Percentiles rank a stretch among this genome's conserved stretches.
Conservation (phyloP, 345 rosid species). For the Acer campestre region DNA sequence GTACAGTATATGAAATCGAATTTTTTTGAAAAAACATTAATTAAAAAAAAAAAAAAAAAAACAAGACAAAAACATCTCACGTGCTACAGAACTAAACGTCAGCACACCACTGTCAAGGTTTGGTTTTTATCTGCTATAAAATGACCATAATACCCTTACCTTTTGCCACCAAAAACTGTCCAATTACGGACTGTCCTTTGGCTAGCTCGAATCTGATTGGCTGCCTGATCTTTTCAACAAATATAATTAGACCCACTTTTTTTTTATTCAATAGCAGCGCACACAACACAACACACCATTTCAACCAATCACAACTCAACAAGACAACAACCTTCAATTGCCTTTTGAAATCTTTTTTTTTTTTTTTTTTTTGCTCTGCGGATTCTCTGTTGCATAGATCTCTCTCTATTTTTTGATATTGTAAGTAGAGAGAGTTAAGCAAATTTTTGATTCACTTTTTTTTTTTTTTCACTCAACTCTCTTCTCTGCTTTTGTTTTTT, state of each 20-base stretch:
- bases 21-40: neutral
- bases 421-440: conserved; percentile 10
- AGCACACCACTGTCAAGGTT: conserved; percentile 19
- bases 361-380: conserved; percentile 1
- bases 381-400: conserved; percentile 24
- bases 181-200: conserved; percentile 36
- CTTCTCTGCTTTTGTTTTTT: conserved; percentile 26
- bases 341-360: neutral
- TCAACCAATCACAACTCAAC: conserved; percentile 75
- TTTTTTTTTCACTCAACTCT: conserved; percentile 3
- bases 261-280: conserved; percentile 30
- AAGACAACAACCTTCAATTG: conserved; percentile 64
- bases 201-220: conserved; percentile 32
- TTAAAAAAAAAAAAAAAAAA: neutral
- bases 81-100: conserved; percentile 32
- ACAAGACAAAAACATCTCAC: conserved; percentile 20
- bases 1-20: neutral
- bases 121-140: neutral
- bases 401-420: neutral
- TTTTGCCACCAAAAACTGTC: conserved; percentile 13
- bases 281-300: conserved; percentile 38
- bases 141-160: conserved; percentile 24
- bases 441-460: conserved; percentile 17
- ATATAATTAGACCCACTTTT: neutral
- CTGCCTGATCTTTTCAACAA: neutral